Evolutionary conservation across 805 yeast genomes (phyloP).

Genomic region (Komagataella mondaviorum): DNA sequence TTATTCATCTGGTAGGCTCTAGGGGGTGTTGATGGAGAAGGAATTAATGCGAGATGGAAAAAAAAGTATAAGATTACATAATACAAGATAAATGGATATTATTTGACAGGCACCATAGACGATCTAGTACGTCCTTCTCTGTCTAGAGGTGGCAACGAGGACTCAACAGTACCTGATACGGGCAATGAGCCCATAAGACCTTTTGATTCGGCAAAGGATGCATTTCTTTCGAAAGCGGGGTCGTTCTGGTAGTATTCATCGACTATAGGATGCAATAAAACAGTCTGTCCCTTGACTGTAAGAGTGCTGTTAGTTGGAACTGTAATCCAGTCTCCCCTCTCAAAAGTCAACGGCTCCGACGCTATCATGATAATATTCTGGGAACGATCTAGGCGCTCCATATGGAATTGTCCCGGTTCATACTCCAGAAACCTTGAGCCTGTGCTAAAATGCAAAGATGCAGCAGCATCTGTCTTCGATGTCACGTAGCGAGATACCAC

Average conservation of each 20-base stretch:
- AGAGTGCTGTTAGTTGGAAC: slow-evolving; percentile 86
- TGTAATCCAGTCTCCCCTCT: slow-evolving; percentile 94
- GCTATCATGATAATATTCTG: slow-evolving; percentile 94
- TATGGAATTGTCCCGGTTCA: slow-evolving; percentile 81
- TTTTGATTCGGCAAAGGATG: slow-evolving; percentile 75
- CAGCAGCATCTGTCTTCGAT: slow-evolving; percentile 87
- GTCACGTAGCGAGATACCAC: slow-evolving; percentile 84
- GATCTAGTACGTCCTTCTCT: slow-evolving; percentile 44
- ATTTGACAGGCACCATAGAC: neutral
- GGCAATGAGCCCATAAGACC: slow-evolving; percentile 94
- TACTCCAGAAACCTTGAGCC: slow-evolving; percentile 87
- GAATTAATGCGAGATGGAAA: neutral
- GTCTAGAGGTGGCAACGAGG: slow-evolving; percentile 62
- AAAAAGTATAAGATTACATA: neutral
- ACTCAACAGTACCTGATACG: slow-evolving; percentile 32
- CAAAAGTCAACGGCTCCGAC: slow-evolving; percentile 92
- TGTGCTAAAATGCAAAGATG: slow-evolving; percentile 86
- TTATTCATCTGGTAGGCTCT: neutral
- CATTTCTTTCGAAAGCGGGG: slow-evolving; percentile 54
- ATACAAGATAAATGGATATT: neutral
- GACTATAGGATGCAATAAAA: slow-evolving; percentile 76
- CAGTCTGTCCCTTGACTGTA: slow-evolving; percentile 75
- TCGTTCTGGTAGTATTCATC: slow-evolving; percentile 81
- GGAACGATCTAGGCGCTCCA: slow-evolving; percentile 87
- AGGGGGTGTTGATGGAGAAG: neutral